These are phyloP conservation scores for Ustilago esculenta DNA, from an alignment of 1,284 basidiomycete species.

Conservation along the genomic window DNA sequence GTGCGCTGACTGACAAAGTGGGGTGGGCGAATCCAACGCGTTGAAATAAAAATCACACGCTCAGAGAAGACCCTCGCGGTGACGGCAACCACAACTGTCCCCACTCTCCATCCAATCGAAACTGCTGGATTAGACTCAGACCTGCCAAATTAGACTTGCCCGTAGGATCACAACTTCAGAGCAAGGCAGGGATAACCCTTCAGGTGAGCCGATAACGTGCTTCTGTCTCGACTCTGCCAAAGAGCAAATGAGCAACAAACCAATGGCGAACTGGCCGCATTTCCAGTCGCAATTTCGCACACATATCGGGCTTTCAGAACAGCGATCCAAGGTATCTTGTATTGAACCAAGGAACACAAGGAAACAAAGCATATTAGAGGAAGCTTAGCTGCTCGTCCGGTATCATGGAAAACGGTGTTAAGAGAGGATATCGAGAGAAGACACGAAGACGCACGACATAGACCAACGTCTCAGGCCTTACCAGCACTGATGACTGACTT, in stretches of 20 bases:
- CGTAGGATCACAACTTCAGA: constrained; percentile 4
- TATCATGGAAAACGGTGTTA: too few species aligned
- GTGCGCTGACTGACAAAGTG: not conserved
- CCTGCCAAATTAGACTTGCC: not conserved
- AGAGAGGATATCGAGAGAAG: too few species aligned
- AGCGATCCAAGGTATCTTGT: constrained; percentile 4
- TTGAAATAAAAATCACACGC: constrained; percentile 7
- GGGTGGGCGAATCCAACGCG: constrained; percentile 3
- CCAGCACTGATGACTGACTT: constrained; percentile 28
- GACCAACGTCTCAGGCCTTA: constrained; percentile 34
- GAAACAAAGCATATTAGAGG: constrained; percentile 3
- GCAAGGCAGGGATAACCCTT: constrained; percentile 5
- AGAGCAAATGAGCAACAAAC: not conserved
- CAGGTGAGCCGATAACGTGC: constrained; percentile 17
- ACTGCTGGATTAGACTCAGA: constrained; percentile 4
- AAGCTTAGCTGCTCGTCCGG: too few species aligned
- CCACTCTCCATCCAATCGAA: constrained; percentile 6
- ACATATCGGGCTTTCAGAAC: not conserved
- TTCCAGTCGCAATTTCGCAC: not conserved
- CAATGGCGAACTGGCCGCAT: not conserved
- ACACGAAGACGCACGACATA: too few species aligned
- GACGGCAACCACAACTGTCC: constrained; percentile 11
- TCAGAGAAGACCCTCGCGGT: constrained; percentile 23
- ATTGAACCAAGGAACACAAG: constrained; percentile 5
- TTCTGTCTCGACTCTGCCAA: not conserved